Base-by-base conservation (phyloP, 1,139 yeast genomes). In the Candida sp. region DNA sequence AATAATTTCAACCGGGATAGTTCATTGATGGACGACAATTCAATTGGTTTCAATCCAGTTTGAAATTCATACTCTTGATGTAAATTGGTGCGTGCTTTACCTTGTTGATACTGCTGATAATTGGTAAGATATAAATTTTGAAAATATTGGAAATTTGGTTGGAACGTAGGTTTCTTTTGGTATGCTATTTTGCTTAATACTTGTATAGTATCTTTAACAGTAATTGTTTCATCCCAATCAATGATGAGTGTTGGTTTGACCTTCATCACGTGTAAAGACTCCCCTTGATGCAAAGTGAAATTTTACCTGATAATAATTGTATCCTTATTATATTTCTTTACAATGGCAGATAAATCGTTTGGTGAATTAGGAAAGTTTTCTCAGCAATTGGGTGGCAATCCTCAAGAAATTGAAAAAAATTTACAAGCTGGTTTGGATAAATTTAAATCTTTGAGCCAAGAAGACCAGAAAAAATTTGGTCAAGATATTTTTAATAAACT, bases 171-270 rank as follows among this genome's bases (percentile, higher is more conserved):
- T 39, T 73, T 68, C 21, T 55, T 52, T 3, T 41, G 35, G 47
- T 79, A 78, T 0, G 84, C 81, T 0, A 81, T 72, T 27, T 70
- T 64, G 3, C 84, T 82, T 4, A 83, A 67, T 5, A 75, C 55
- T 22, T 59, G 58, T 35, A 83, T 75, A 1, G 91, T 83, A 57
- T 85, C 91, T 12, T 58, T 52, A 6, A 56, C 50, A 0, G 91
- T 83, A 23, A 82, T 68, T 0, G 91, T 84, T 45, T 84, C 91
- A 56, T 85, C 93, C 84, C 87, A 85, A 55, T 85, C 93, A 2
- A 77, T 55, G 1, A 79, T 66, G 15, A 32, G 6, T 12, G 34
- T 32, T 32, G 34, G 34, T 32, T 32, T 32, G 19, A 32, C 7
- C 34, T 32, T 32, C 34, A 32, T 32, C 34, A 32, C 34, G 34